Conservation (phyloP, 148 eudicot genomes). For the Persicaria tinctoria region DNA sequence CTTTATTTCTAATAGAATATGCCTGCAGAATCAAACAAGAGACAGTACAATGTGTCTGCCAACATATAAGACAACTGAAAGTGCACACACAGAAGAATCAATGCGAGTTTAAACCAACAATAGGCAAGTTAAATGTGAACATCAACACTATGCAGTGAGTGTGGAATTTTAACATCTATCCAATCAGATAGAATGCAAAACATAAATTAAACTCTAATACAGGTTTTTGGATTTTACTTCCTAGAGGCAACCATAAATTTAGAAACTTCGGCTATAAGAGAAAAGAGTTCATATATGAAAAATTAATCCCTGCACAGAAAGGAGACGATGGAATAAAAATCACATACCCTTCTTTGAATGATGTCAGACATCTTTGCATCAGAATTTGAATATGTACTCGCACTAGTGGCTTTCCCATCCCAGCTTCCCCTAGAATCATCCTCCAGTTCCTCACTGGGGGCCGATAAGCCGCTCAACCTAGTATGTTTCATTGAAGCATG, state of each 20-base stretch:
- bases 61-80: too few relatives aligned
- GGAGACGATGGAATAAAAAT: not conserved
- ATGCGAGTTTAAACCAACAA: not conserved
- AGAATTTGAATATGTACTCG: slow-evolving; percentile 32
- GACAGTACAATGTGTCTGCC: not conserved
- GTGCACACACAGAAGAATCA: not conserved
- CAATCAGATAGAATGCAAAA: not conserved
- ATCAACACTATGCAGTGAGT: not conserved
- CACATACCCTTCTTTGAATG: slow-evolving; percentile 52
- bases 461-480: slow-evolving; percentile 32
- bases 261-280: not conserved
- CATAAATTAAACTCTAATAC: not conserved
- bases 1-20: not conserved
- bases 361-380: slow-evolving; percentile 73
- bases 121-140: not conserved
- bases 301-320: not conserved
- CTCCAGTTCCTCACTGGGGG: slow-evolving; percentile 39
- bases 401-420: slow-evolving; percentile 44
- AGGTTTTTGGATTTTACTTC: not conserved
- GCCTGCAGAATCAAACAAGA: not conserved
- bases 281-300: not conserved
- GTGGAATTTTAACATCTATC: not conserved
- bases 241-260: not conserved
- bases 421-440: slow-evolving; percentile 46
- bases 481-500: slow-evolving; percentile 45